Evolutionary conservation across 257 asterid genomes (phyloP).

Genomic region (Leonotis leonurus): DNA sequence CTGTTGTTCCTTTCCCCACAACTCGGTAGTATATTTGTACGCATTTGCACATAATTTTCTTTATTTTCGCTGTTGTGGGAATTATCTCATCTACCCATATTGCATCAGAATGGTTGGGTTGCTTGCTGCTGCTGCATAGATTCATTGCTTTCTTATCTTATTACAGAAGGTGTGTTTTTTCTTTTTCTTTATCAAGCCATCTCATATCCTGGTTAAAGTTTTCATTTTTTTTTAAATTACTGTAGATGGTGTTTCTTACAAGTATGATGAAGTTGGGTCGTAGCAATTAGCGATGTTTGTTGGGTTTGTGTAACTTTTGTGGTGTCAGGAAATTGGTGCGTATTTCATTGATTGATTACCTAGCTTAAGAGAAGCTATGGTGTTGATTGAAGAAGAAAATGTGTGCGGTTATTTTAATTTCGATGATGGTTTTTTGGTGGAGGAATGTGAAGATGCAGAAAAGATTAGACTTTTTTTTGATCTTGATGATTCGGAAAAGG

Average conservation of each 20-base stretch:
- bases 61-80: too few species aligned
- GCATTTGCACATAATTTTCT: neutral
- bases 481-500: conserved; percentile 27
- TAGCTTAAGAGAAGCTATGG: conserved; percentile 28
- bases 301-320: neutral
- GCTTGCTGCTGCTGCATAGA: too few species aligned
- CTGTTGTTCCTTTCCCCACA: too few species aligned
- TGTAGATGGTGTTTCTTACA: neutral
- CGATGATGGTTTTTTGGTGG: conserved; percentile 25
- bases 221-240: neutral
- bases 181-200: neutral
- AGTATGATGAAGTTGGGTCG: neutral
- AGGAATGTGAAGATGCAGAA: conserved; percentile 14
- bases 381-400: conserved; percentile 28
- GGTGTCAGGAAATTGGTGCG: neutral
- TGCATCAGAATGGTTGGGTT: too few species aligned
- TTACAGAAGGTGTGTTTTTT: neutral
- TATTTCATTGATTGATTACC: neutral
- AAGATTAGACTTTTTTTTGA: conserved; percentile 11
- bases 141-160: neutral
- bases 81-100: neutral
- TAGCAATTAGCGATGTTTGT: conserved; percentile 1
- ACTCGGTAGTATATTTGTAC: too few species aligned
- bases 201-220: neutral
- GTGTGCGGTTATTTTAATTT: conserved; percentile 17